phyloP scores from a whole-genome alignment of 441 rosid species.

The Dalechampia spathulata region DNA sequence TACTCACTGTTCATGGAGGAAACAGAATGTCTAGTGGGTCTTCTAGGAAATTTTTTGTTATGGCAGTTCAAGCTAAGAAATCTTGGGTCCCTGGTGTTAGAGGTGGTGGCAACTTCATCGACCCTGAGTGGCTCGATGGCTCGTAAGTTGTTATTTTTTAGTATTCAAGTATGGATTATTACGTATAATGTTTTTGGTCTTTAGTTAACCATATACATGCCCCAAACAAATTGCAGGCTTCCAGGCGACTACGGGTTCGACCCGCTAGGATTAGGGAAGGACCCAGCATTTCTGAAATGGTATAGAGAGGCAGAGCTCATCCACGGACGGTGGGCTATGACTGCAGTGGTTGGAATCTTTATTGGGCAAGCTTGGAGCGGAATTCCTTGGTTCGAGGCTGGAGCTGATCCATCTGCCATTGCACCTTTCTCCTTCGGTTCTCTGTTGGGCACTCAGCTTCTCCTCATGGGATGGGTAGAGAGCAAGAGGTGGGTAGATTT shows the following conservation, averaged over 20 bases:
- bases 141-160: slow-evolving; percentile 50
- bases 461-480: slow-evolving; percentile 99
- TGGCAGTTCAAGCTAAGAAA: slow-evolving; percentile 45
- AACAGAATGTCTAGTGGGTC: slow-evolving; percentile 16
- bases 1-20: slow-evolving; percentile 23
- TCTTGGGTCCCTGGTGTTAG: slow-evolving; percentile 91
- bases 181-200: too few species aligned
- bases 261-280: slow-evolving; percentile 86
- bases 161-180: background rate
- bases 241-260: slow-evolving; percentile 96
- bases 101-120: slow-evolving; percentile 74
- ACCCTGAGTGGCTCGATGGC: slow-evolving; percentile 99
- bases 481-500: slow-evolving; percentile 96
- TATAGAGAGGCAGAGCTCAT: slow-evolving; percentile 94
- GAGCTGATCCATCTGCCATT: slow-evolving; percentile 74
- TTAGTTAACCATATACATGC: too few species aligned
- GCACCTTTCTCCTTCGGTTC: slow-evolving; percentile 92
- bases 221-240: slow-evolving; percentile 38
- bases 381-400: slow-evolving; percentile 93
- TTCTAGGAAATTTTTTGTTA: slow-evolving; percentile 37
- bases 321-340: slow-evolving; percentile 98
- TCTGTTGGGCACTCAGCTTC: slow-evolving; percentile 69
- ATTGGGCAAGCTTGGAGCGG: slow-evolving; percentile 96
- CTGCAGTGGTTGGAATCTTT: slow-evolving; percentile 82
- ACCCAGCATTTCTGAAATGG: slow-evolving; percentile 92